Evolutionary conservation across 2,329 filamentous ascomycete genomes (phyloP), one percentile per base, ranked within the genome.

Genomic region (Diaporthe caulivora): DNA sequence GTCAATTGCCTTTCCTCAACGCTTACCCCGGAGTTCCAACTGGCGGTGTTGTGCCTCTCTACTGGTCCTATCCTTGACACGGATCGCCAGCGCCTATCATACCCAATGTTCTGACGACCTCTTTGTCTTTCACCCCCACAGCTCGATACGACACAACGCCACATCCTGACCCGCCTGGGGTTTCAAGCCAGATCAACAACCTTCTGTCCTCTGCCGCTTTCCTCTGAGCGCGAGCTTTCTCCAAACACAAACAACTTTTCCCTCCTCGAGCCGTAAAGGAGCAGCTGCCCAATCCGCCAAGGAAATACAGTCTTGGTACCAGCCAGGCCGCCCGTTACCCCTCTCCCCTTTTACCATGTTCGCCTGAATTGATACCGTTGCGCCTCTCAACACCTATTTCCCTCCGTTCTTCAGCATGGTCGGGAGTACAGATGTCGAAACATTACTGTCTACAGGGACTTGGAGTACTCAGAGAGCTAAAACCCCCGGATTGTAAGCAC

Each of bases 381-480:
- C 44, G 34, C 29, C 31, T 17, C 31, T 42, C 69, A 54, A 44
- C 37, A 53, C 47, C 10, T 13, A 44, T 6, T 9, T 37, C 42
- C 55, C 47, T 24, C 44, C 26, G 55, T 24, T 55, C 3, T 64
- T 62, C 80, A 84, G 76, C 62, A 87, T 87, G 86, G 83, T 81
- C 72, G 83, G 85, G 72, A 80, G 80, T 71, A 77, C 84, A 70
- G 83, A 87, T 76, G 84, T 88, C 51, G 81, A 87, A 55, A 82
- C 83, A 75, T 80, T 88, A 75, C 82, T 89, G 49, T 80, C 85
- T 76, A 86, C 85, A 76, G 87, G 87, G 70, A 87, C 86, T 72
- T 89, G 87, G 79, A 86, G 82, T 76, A 87, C 86, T 42, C 84
- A 86, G 11, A 84, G 87, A 75, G 82, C 84, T 49, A 82, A 79